A percentile compares a stretch with the other conserved stretches of the same genome.
Conservation (phyloP, 805 yeast genomes). For the Metschnikowia drakensbergensis region DNA sequence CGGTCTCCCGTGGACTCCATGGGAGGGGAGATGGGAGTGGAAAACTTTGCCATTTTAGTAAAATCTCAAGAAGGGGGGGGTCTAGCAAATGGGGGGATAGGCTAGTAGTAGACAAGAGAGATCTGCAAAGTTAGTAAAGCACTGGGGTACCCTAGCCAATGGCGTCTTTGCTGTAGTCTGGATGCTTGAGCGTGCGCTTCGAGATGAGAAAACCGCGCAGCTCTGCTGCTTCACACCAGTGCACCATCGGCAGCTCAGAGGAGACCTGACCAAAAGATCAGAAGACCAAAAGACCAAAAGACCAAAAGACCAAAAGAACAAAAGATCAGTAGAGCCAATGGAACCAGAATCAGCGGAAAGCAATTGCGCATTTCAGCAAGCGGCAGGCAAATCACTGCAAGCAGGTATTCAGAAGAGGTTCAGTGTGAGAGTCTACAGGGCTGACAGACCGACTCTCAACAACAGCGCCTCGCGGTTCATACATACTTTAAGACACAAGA, state of each 20-base stretch:
- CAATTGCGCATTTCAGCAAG: too few species aligned
- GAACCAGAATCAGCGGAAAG: too few species aligned
- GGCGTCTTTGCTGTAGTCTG: neutral
- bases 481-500: conserved; percentile 17
- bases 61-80: conserved; percentile 2
- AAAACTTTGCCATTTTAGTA: conserved; percentile 40
- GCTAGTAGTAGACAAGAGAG: conserved; percentile 8
- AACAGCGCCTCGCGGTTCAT: conserved; percentile 10
- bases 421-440: conserved; percentile 1
- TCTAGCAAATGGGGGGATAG: conserved; percentile 2
- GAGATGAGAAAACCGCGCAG: too few species aligned
- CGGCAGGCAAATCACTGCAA: too few species aligned
- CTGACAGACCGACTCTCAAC: conserved; percentile 14
- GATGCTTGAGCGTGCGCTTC: neutral
- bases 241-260: too few species aligned
- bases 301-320: too few species aligned
- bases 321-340: too few species aligned
- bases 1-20: conserved; percentile 79
- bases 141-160: neutral
- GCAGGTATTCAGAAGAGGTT: too few species aligned
- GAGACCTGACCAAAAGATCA: too few species aligned
- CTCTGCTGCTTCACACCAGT: too few species aligned
- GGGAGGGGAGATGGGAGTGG: conserved; percentile 88
- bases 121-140: conserved; percentile 11
- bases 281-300: too few species aligned